Conservation (phyloP, 495 filamentous ascomycete genomes). For the Penicillium goetzii region DNA sequence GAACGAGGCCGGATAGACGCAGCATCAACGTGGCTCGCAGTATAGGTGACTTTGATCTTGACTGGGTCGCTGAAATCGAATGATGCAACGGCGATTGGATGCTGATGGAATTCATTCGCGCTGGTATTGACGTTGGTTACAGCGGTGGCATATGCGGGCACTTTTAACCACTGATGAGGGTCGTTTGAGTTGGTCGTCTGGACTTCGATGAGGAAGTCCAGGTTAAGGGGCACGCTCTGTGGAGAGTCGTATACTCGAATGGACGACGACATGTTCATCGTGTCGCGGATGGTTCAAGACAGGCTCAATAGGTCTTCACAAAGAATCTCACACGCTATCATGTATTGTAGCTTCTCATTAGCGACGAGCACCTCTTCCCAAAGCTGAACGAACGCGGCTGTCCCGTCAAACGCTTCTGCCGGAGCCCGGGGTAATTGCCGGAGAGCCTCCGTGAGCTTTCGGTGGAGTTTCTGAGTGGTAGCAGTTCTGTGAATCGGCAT, state of each 20-base stretch:
- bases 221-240: neutral
- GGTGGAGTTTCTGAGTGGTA: neutral
- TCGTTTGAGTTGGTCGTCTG: neutral
- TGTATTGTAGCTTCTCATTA: neutral
- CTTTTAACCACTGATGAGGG: neutral
- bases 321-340: neutral
- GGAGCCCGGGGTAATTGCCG: neutral
- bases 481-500: neutral
- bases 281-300: neutral
- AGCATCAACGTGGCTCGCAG: slow-evolving; percentile 8
- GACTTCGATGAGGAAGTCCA: neutral
- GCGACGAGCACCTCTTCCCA: neutral
- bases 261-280: neutral
- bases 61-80: slow-evolving; percentile 29
- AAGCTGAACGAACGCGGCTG: neutral
- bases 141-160: slow-evolving; percentile 6
- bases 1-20: slow-evolving; percentile 25
- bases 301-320: neutral
- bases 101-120: slow-evolving; percentile 4
- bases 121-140: slow-evolving; percentile 17
- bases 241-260: neutral
- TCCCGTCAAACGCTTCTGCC: neutral
- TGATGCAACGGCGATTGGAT: slow-evolving; percentile 16
- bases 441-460: neutral
- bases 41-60: slow-evolving; percentile 22